Percentiles rank a stretch among this genome's conserved stretches.
phyloP scores from a whole-genome alignment of 805 yeast genomes.

The Spathaspora hagerdaliae region DNA sequence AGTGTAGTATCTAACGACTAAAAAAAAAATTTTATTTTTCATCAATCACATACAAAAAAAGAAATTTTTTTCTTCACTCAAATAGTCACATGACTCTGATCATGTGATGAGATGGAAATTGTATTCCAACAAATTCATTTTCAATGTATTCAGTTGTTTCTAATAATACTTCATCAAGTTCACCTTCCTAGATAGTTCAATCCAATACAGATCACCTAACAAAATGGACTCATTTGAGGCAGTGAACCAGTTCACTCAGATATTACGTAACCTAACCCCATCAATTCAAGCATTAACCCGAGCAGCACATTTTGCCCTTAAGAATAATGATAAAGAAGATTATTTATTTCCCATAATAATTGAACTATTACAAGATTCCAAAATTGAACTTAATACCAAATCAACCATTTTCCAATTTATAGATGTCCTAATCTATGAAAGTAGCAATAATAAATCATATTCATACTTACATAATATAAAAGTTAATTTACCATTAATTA shows the following conservation, averaged over 20 bases:
- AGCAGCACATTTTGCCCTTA: constrained; percentile 54
- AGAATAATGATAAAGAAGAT: constrained; percentile 56
- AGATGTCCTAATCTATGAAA: constrained; percentile 50
- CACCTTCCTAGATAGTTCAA: no score
- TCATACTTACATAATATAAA: constrained; percentile 35
- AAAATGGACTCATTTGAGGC: constrained; percentile 88
- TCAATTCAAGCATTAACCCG: constrained; percentile 48
- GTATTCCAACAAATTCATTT: no score
- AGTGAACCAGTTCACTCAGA: constrained; percentile 66
- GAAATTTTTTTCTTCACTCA: no score
- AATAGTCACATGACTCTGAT: no score
- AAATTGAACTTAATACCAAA: constrained; percentile 54
- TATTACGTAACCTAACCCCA: constrained; percentile 63
- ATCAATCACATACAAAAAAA: no score
- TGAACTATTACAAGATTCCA: constrained; percentile 48
- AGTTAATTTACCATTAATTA: constrained; percentile 29
- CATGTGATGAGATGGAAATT: no score
- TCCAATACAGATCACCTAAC: no score
- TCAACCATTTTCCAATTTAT: constrained; percentile 67
- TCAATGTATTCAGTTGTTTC: no score
- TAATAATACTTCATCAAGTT: no score
- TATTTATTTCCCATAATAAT: constrained; percentile 65
- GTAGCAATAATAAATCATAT: constrained; percentile 28
- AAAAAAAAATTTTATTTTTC: no score
- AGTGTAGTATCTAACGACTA: no score